These are phyloP conservation scores for Lactarius pseudohatsudake DNA, from an alignment of 768 basidiomycete species.

Conservation along the genomic window DNA sequence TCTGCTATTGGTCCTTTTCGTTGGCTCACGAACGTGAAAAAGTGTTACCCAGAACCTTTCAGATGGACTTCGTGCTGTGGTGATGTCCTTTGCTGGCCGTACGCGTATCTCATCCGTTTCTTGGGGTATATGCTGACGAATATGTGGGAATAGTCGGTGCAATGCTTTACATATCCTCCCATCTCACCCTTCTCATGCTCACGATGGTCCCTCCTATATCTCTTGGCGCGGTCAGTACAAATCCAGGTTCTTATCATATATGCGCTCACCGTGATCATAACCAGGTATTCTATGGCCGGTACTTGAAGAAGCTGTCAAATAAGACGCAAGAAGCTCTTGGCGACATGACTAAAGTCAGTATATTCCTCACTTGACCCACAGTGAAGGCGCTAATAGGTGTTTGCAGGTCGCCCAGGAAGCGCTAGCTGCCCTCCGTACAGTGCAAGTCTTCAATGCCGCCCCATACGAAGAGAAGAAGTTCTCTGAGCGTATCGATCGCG, in stretches of 20 bases:
- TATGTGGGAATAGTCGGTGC: conserved; percentile 63
- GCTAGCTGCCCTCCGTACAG: conserved; percentile 80
- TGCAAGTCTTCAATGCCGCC: conserved; percentile 88
- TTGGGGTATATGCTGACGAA: not conserved
- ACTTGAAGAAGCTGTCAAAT: conserved; percentile 87
- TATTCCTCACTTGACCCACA: not conserved
- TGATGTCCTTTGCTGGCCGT: conserved; percentile 95
- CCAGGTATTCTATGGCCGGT: conserved; percentile 94
- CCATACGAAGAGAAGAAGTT: conserved; percentile 79
- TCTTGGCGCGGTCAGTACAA: conserved; percentile 68
- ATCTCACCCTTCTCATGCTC: conserved; percentile 89
- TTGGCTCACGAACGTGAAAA: conserved; percentile 32
- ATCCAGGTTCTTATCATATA: conserved; percentile 26
- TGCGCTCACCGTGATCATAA: conserved; percentile 28
- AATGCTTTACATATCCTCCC: conserved; percentile 92
- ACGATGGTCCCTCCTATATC: conserved; percentile 87
- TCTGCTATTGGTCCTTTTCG: not conserved
- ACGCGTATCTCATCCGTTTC: conserved; percentile 36
- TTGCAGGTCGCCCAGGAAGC: conserved; percentile 83
- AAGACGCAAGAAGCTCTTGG: conserved; percentile 93
- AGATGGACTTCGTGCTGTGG: conserved; percentile 77
- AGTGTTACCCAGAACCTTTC: conserved; percentile 79
- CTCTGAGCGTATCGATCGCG: conserved; percentile 56
- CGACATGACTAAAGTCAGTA: conserved; percentile 78
- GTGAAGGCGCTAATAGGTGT: conserved; percentile 16